These are phyloP conservation scores for Alloteropsis angusta DNA, from an alignment of 202 grass and related monocot species.

Conservation along the genomic window DNA sequence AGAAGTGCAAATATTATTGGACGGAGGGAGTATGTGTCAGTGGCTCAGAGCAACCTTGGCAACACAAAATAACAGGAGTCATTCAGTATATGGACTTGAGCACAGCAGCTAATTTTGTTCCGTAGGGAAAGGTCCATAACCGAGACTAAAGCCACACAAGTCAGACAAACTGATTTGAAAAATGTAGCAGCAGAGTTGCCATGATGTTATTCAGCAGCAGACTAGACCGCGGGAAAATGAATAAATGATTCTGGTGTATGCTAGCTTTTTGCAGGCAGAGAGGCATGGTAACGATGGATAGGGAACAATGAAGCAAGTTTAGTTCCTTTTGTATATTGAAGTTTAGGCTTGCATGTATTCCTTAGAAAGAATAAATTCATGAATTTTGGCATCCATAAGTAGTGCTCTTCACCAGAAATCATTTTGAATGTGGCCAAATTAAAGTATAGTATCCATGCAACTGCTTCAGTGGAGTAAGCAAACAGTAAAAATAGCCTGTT, in stretches of 20 bases:
- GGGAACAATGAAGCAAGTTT: background rate
- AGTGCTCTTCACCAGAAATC: background rate
- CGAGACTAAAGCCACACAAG: background rate
- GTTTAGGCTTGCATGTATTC: background rate
- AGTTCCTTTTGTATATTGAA: background rate
- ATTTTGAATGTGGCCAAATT: background rate
- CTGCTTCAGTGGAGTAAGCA: background rate
- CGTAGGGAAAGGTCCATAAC: background rate
- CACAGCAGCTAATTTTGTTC: background rate
- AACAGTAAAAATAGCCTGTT: background rate
- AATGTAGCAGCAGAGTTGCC: background rate
- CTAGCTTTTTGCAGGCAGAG: background rate
- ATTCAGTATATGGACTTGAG: background rate
- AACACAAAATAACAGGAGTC: background rate
- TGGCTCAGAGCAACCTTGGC: background rate
- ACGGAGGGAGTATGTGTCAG: background rate
- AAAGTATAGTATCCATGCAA: background rate
- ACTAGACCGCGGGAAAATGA: background rate
- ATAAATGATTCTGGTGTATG: background rate
- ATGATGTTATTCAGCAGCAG: background rate
- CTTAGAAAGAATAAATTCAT: background rate
- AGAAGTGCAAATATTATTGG: too few relatives aligned
- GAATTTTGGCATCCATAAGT: background rate
- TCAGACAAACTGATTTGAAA: background rate
- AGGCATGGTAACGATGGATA: background rate